These are phyloP conservation scores for Naganishia randhawae DNA, from an alignment of 768 basidiomycete genomes.

Conservation along the genomic window DNA sequence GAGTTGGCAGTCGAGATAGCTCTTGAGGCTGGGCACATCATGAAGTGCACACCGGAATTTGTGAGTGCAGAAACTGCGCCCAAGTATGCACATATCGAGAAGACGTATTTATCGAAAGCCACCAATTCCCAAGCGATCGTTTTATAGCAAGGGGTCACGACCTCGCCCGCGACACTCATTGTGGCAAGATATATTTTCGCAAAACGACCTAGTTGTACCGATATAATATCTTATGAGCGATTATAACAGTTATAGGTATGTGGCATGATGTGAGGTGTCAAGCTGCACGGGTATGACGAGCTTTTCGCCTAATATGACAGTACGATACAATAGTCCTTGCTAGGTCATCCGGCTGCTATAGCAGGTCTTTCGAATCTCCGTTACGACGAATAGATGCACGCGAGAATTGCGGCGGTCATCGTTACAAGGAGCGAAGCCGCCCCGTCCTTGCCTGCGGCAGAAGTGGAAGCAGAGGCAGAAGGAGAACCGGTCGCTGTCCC, in stretches of 20 bases:
- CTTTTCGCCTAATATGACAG: neutral
- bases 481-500: neutral
- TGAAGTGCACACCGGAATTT: too few species aligned
- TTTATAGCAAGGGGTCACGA: too few species aligned
- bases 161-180: too few species aligned
- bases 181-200: neutral
- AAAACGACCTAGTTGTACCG: neutral
- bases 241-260: neutral
- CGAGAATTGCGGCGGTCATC: neutral
- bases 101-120: too few species aligned
- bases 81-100: too few species aligned
- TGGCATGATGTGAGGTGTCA: neutral
- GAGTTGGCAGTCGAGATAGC: too few species aligned
- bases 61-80: too few species aligned
- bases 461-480: slow-evolving; percentile 4
- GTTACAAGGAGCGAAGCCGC: neutral
- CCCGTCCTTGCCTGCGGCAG: neutral
- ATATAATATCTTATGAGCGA: neutral
- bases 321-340: neutral
- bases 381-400: neutral
- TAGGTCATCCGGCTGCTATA: neutral
- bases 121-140: too few species aligned
- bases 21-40: too few species aligned
- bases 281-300: neutral
- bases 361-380: too few species aligned